These are phyloP conservation scores for Starmera dryadoides DNA, from an alignment of 805 yeast species.

Conservation along the genomic window DNA sequence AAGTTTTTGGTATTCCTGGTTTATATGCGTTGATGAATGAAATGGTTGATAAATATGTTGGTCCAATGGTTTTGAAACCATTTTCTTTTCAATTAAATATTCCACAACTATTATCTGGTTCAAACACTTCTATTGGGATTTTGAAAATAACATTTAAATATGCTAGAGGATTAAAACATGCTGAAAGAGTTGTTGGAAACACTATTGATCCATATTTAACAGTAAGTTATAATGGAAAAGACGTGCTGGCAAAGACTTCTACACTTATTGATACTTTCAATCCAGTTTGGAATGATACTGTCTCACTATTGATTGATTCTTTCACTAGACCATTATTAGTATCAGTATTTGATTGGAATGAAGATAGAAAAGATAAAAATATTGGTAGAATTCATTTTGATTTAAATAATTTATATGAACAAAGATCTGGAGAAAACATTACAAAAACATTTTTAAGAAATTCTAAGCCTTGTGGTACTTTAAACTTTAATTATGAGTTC, in stretches of 20 bases:
- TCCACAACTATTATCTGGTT: conserved; percentile 85
- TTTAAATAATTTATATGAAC: conserved; percentile 56
- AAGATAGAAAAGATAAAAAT: conserved; percentile 67
- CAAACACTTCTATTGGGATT: conserved; percentile 84
- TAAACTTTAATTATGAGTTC: conserved; percentile 63
- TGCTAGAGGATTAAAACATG: conserved; percentile 64
- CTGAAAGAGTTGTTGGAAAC: conserved; percentile 56
- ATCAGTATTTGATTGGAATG: conserved; percentile 70
- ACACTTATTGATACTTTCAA: conserved; percentile 56
- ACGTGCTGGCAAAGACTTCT: conserved; percentile 59
- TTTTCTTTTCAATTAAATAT: conserved; percentile 89
- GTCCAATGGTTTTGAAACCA: conserved; percentile 85
- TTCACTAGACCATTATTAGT: conserved; percentile 79
- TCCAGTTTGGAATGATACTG: conserved; percentile 83
- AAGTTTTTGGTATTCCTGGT: conserved; percentile 83
- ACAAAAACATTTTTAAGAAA: conserved; percentile 63
- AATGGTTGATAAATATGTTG: conserved; percentile 79
- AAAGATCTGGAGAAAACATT: conserved; percentile 41
- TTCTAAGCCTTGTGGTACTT: conserved; percentile 74
- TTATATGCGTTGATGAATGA: conserved; percentile 73
- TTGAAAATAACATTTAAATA: conserved; percentile 58
- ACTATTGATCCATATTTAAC: conserved; percentile 88
- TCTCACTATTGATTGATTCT: conserved; percentile 61
- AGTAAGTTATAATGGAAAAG: conserved; percentile 52
- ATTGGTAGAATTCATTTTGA: conserved; percentile 76